Evolutionary conservation across 2,329 filamentous ascomycete species (phyloP).

Genomic region (Fusarium sp.): DNA sequence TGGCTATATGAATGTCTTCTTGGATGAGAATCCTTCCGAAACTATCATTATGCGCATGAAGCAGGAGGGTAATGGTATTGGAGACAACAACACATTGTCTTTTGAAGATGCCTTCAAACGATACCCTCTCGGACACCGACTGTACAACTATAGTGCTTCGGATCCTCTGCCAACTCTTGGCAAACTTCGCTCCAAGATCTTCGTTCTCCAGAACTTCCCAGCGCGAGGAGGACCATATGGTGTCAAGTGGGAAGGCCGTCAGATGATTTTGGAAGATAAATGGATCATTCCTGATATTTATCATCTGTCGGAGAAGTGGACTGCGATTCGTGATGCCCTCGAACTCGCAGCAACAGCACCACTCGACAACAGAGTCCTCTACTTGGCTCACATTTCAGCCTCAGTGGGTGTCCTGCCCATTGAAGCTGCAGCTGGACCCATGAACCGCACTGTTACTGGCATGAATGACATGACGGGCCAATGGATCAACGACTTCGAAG

Average conservation of each 20-base stretch:
- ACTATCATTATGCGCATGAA: constrained; percentile 65
- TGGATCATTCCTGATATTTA: constrained; percentile 60
- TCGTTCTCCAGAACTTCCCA: constrained; percentile 64
- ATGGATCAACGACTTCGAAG: constrained; percentile 56
- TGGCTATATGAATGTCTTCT: constrained; percentile 59
- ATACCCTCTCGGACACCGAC: constrained; percentile 56
- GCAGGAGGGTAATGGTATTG: constrained; percentile 59
- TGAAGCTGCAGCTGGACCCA: constrained; percentile 63
- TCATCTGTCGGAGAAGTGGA: constrained; percentile 63
- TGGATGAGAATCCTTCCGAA: constrained; percentile 60
- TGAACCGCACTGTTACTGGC: constrained; percentile 57
- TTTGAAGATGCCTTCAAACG: constrained; percentile 62
- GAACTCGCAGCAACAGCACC: constrained; percentile 52
- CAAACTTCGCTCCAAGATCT: constrained; percentile 59
- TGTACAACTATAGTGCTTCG: constrained; percentile 53
- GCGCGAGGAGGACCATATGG: constrained; percentile 55
- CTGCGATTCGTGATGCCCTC: constrained; percentile 58
- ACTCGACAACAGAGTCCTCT: constrained; percentile 56
- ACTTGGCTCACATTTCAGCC: constrained; percentile 63
- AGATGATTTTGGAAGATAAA: constrained; percentile 62
- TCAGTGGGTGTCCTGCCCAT: constrained; percentile 64
- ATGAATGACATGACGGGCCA: constrained; percentile 65
- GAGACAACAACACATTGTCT: constrained; percentile 52
- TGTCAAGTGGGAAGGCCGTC: constrained; percentile 59
- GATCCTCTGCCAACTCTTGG: constrained; percentile 60